phyloP scores from a whole-genome alignment of 495 filamentous ascomycete species.

The Hypoxylon trugodes region DNA sequence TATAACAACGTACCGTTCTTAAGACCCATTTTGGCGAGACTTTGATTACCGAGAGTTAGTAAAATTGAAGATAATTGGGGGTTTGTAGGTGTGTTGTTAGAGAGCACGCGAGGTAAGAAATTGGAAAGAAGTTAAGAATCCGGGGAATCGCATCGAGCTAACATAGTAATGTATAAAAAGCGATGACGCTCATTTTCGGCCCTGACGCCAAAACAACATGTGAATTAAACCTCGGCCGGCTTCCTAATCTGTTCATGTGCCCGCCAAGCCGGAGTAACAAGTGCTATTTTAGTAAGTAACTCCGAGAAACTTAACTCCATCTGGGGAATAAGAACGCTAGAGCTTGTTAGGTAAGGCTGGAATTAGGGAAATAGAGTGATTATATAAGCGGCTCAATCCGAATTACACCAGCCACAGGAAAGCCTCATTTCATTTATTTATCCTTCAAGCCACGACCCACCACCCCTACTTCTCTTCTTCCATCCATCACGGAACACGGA shows the following conservation, averaged over 20 bases:
- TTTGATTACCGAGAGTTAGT: conserved; percentile 17
- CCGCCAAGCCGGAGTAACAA: not conserved
- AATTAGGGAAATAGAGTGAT: too few relatives aligned
- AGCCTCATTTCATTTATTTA: not conserved
- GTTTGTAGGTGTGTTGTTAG: conserved; percentile 4
- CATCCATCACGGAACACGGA: not conserved
- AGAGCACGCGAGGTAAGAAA: conserved; percentile 2
- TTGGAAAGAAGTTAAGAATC: conserved; percentile 8
- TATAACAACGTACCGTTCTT: conserved; percentile 69
- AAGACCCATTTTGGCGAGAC: conserved; percentile 73
- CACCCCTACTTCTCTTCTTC: not conserved
- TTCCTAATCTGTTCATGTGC: conserved; percentile 35
- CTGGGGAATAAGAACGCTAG: not conserved
- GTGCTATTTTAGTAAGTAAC: conserved; percentile 22
- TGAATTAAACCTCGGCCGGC: conserved; percentile 44
- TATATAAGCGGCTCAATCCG: not conserved
- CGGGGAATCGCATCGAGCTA: conserved; percentile 2
- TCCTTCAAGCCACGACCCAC: not conserved
- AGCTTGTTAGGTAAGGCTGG: not conserved
- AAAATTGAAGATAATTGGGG: not conserved
- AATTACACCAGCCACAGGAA: not conserved
- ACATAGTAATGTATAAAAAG: conserved; percentile 8
- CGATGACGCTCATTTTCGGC: conserved; percentile 37
- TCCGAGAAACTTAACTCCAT: conserved; percentile 1
- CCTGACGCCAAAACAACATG: conserved; percentile 43